Base-by-base conservation (phyloP, 306 rosid genomes). In the Senna tora region DNA sequence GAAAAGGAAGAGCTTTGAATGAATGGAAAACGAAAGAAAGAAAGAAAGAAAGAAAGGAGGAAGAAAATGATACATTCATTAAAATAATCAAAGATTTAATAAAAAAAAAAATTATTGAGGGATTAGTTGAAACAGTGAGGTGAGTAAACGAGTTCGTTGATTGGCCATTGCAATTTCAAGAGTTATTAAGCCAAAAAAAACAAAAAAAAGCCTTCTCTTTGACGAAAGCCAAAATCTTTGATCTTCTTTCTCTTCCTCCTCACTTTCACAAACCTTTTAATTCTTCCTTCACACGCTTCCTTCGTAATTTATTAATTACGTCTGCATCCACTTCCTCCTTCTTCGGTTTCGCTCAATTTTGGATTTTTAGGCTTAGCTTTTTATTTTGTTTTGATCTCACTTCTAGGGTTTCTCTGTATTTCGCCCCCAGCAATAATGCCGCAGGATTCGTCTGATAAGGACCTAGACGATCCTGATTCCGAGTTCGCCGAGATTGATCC, bases 401-500 rank as follows among this genome's bases (percentile, higher is more conserved):
- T 59, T 33, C 22, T 8, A 33, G 45, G 65, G 45, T 59, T 33
- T 36, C 21, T 38, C 8, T 17, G 28, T 8, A 38, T 71, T 81
- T 17, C 64, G 41, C 32, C 64, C 66, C 5, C 53, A 66, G 46
- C 51, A 84, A 93, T 93, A 84, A 93, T 93, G 98, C 80, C 88
- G 53, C 91, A 19, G 73, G 97, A 85, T 46, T 78, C 80, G 54
- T 63, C 90, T 39, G 99, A 89, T 5, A 93, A 71, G 60, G 96
- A 91, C 72, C 80, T 71, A 3, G 93, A 87, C 53, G 90, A 87
- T 50, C 71, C 89, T 5, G 96, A 88, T 67, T 12, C 51, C 47
- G 95, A 86, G 80, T 95, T 95, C 67, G 91, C 79, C 20, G 97
- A 95, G 87, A 67, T 89, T 80, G 99, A 95, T 87, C 97, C 97